These are phyloP conservation scores for Parastagonospora nodorum DNA, from an alignment of 2,329 filamentous ascomycete genomes.

Conservation along the genomic window DNA sequence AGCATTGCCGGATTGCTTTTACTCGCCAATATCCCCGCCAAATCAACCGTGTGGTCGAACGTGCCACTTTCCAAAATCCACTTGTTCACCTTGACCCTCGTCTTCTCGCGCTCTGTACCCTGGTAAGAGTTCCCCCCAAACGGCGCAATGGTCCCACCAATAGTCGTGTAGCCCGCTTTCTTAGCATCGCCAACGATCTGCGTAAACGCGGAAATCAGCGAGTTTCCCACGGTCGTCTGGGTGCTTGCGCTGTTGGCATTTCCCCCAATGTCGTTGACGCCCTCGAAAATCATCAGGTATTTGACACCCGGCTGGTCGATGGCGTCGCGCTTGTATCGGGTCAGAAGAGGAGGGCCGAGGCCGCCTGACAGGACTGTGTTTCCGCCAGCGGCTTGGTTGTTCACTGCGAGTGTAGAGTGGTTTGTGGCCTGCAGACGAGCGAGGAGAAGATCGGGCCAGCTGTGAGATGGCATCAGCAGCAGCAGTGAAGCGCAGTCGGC, in stretches of 20 bases:
- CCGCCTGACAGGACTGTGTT: slow-evolving; percentile 67
- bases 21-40: slow-evolving; percentile 63
- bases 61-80: slow-evolving; percentile 63
- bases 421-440: slow-evolving; percentile 52
- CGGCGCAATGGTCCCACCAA: slow-evolving; percentile 69
- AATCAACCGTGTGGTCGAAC: slow-evolving; percentile 67
- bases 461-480: slow-evolving; percentile 64
- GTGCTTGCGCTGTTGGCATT: slow-evolving; percentile 50
- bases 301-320: slow-evolving; percentile 61
- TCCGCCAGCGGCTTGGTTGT: slow-evolving; percentile 72
- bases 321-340: slow-evolving; percentile 68
- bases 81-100: slow-evolving; percentile 62
- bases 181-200: slow-evolving; percentile 59
- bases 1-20: slow-evolving; percentile 53
- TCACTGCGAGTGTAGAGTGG: slow-evolving; percentile 59
- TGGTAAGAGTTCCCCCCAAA: slow-evolving; percentile 54
- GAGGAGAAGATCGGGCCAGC: slow-evolving; percentile 45
- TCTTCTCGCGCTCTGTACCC: slow-evolving; percentile 59
- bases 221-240: slow-evolving; percentile 56
- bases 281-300: slow-evolving; percentile 70
- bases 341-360: slow-evolving; percentile 65
- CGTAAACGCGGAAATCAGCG: slow-evolving; percentile 62
- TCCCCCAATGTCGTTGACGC: slow-evolving; percentile 67
- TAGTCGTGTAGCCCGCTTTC: slow-evolving; percentile 49
- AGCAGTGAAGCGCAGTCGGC: too few species aligned